Conservation (phyloP, 805 yeast species). For the Suhomyces sp. region DNA sequence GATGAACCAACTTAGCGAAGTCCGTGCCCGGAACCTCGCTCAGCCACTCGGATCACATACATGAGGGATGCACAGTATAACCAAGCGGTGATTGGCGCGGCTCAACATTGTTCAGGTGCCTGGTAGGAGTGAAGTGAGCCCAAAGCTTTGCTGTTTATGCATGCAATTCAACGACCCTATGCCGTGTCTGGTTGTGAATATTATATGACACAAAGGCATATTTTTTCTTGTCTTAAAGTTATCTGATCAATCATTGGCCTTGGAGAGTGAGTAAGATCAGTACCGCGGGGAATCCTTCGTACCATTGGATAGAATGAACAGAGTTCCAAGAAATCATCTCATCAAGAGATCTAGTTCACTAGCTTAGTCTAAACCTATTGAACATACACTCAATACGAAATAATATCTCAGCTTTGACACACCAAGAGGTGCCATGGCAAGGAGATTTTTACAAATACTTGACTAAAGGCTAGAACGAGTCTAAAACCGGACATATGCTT, state of each 20-base stretch:
- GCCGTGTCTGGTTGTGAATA: background rate
- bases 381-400: background rate
- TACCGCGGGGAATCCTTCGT: background rate
- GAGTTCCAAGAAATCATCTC: background rate
- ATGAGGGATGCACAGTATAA: background rate
- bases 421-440: background rate
- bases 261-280: background rate
- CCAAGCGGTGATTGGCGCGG: background rate
- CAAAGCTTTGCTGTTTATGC: background rate
- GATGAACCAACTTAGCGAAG: background rate
- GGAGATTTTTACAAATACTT: background rate
- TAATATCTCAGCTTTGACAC: background rate
- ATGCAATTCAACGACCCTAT: background rate
- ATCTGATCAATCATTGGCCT: conserved; percentile 10
- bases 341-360: background rate
- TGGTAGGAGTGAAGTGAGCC: background rate
- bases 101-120: background rate
- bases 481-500: background rate
- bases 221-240: background rate
- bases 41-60: background rate
- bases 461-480: background rate
- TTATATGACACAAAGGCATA: background rate
- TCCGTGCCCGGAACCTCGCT: background rate
- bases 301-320: background rate
- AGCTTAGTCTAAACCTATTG: background rate